Conservation (phyloP, 768 basidiomycete species). For the Chalciporus chontae region DNA sequence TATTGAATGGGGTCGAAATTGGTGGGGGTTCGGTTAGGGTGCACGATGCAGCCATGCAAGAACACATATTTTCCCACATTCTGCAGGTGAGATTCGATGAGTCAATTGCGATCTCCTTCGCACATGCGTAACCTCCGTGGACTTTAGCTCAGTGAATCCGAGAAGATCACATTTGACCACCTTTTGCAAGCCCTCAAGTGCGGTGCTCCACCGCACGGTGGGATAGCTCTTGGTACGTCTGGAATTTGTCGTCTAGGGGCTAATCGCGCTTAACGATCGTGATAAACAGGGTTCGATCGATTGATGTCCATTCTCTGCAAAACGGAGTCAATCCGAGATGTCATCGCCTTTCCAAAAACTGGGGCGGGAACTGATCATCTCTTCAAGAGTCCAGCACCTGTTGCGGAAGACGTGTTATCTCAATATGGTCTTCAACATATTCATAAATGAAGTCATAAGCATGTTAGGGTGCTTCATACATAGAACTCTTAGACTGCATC, state of each 20-base stretch:
- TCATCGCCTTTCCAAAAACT: slow-evolving; percentile 96
- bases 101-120: slow-evolving; percentile 6
- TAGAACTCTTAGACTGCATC: not conserved
- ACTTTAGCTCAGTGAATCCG: slow-evolving; percentile 64
- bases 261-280: slow-evolving; percentile 6
- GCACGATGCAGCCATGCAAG: slow-evolving; percentile 85
- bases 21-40: slow-evolving; percentile 93
- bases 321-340: slow-evolving; percentile 85
- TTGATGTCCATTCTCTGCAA: slow-evolving; percentile 89
- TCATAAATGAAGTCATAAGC: slow-evolving; percentile 7
- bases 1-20: slow-evolving; percentile 90
- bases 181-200: slow-evolving; percentile 82
- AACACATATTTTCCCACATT: slow-evolving; percentile 70
- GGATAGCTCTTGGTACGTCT: slow-evolving; percentile 80
- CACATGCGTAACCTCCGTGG: slow-evolving; percentile 3
- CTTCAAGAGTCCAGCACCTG: slow-evolving; percentile 80
- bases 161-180: slow-evolving; percentile 76
- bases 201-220: slow-evolving; percentile 95
- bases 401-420: slow-evolving; percentile 46
- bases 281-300: slow-evolving; percentile 77
- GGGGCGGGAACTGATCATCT: slow-evolving; percentile 79
- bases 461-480: not conserved
- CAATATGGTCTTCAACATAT: slow-evolving; percentile 59
- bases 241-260: slow-evolving; percentile 4
- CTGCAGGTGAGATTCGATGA: slow-evolving; percentile 58